Conservation (phyloP, 73 alveolate species). For the Breviolum minutum region DNA sequence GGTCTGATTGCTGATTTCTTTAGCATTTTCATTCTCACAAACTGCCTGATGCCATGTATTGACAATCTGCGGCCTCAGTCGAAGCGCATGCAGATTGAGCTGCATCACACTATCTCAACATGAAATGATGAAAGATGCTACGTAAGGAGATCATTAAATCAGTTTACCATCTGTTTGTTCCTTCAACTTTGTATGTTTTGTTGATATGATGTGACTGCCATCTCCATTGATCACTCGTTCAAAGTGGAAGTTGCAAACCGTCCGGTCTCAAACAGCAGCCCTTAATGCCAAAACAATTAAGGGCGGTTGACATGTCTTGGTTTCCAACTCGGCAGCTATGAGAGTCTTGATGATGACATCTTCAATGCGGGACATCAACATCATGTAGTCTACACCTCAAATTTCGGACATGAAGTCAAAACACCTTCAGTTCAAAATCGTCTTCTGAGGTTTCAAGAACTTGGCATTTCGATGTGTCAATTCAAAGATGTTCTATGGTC, state of each 20-base stretch:
- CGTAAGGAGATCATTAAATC: neutral
- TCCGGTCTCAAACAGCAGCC: neutral
- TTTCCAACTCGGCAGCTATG: slow-evolving; percentile 94
- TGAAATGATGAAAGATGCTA: neutral
- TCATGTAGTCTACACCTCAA: slow-evolving; percentile 40
- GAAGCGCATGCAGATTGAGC: neutral
- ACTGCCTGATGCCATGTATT: slow-evolving; percentile 89
- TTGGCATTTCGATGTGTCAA: no score
- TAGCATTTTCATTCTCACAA: neutral
- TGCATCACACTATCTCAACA: neutral
- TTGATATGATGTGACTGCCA: no score
- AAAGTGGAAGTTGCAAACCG: neutral
- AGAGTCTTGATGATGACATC: slow-evolving; percentile 96
- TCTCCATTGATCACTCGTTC: neutral
- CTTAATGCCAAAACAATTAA: no score
- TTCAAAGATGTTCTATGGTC: no score
- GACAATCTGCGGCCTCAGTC: slow-evolving; percentile 78
- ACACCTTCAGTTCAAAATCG: no score
- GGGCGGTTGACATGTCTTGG: no score
- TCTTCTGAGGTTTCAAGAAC: no score
- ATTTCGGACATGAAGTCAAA: no score
- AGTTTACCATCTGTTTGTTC: no score
- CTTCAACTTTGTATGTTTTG: no score
- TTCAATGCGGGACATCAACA: slow-evolving; percentile 79
- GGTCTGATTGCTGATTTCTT: no score